phyloP scores from a whole-genome alignment of 2,329 filamentous ascomycete genomes.

The Aphanocladium album region DNA sequence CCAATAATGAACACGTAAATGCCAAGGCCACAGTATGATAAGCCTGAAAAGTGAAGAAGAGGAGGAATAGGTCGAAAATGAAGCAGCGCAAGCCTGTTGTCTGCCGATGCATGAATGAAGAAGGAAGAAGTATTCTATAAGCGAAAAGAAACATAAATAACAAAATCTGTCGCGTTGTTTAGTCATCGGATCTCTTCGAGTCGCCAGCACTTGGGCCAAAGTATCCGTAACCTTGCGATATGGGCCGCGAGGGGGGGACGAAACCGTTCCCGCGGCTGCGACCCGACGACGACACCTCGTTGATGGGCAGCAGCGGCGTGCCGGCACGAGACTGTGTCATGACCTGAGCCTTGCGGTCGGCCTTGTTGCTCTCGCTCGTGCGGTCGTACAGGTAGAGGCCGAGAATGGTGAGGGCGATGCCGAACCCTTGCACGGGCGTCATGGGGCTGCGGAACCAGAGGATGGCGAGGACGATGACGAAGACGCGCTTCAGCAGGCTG shows the following conservation, averaged over 20 bases:
- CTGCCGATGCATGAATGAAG: not conserved
- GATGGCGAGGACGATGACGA: conserved; percentile 91
- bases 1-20: not conserved
- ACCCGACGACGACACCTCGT: conserved; percentile 17
- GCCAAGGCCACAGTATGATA: too few relatives aligned
- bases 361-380: conserved; percentile 81
- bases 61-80: not conserved
- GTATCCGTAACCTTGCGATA: conserved; percentile 41
- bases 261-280: conserved; percentile 3
- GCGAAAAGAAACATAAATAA: not conserved
- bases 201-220: conserved; percentile 39
- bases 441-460: conserved; percentile 94
- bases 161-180: conserved; percentile 3
- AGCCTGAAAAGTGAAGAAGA: not conserved
- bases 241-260: not conserved
- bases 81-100: conserved; percentile 5
- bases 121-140: too few relatives aligned
- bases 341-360: conserved; percentile 73
- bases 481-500: conserved; percentile 92
- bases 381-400: conserved; percentile 95
- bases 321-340: conserved; percentile 38
- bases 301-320: conserved; percentile 61
- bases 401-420: conserved; percentile 83
- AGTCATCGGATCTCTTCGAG: conserved; percentile 53
- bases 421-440: conserved; percentile 73